Evolutionary conservation across 208 protist species (phyloP), one percentile per base, ranked within the genome.

Genomic region (Leishmania gerbilli): DNA sequence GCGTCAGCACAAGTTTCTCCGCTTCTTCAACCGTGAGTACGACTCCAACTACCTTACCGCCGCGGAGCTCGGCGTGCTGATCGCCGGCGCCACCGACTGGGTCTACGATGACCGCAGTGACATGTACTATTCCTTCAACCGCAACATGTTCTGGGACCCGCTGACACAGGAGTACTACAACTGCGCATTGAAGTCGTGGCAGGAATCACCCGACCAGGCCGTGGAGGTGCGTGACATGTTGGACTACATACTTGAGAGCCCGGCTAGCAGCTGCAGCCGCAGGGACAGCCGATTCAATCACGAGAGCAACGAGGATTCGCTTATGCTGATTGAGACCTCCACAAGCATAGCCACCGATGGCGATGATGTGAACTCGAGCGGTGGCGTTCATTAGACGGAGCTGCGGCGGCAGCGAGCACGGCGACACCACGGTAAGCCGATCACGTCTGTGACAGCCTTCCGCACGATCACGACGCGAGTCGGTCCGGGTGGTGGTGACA

Each of bases 131-230:
- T 91, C 87, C 42, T 95, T 95, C 71, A 72, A 87, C 19, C 76
- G 88, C 1, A 87, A 95, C 80, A 90, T 89, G 86, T 97, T 97
- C 84, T 97, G 89, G 88, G 93, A 97, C 65, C 93, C 93, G 24
- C 79, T 94, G 49, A 93, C 88, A 53, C 64, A 64, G 19, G 86
- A 90, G 82, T 97, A 97, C 82, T 97, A 91, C 82, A 93, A 90
- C 78, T 87, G 89, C 37, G 82, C 74, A 9, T 77, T 97, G 71
- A 80, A 85, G 40, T 87, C 82, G 19, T 97, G 93, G 93, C 93
- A 94, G 84, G 88, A 90, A 58, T 85, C 81, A n/a, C 87, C 87
- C 34, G 82, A 90, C 24, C 79, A 88, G 37, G 51, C 90, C 1
- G 68, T 90, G 49, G 81, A 86, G 60, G 77, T 92, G 62, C 84